Base-by-base conservation (phyloP, 1,284 basidiomycete species). In the Agroathelia rolfsii region DNA sequence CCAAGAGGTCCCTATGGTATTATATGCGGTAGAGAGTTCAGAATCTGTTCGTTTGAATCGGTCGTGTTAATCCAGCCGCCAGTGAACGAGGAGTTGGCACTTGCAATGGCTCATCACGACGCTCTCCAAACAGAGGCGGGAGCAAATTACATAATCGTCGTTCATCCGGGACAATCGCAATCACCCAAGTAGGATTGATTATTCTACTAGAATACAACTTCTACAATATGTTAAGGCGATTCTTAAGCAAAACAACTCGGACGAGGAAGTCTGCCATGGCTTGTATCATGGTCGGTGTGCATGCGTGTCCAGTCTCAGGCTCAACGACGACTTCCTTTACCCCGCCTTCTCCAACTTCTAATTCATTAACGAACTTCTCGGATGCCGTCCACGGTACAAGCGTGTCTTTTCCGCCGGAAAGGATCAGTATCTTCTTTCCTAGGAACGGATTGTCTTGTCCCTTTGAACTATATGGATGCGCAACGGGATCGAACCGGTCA, bases 401-500 rank as follows among this genome's bases (percentile, higher is more conserved):
- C 17, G 49, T 48, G 48, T 80, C 76, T 17, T 52, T 57, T 38
- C 52, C 69, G n/a, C 76, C 83, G 2, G 76, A 75, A 4, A 87
- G 52, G 0, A 79, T 69, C 5, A 86, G 59, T 11, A 88, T 67
- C 46, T 71, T 74, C 57, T 84, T 85, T 1, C 69, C 72, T 1
- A 62, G 39, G 51, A 82, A 87, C 1, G 74, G 73, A 45, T 81
- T 80, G 4, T 46, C 41, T 0, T 18, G 30, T 15, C 59, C 61
- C 5, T 40, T 39, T 9, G 55, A 51, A 9, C 49, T 44, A 43
- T 61, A 69, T 2, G 63, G 47, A 21, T 58, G 51, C 2, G 49
- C 48, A 2, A 50, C 61, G 1, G 73, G 69, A 41, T 75, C 69
- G 11, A 60, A 40, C 3, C 45, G 42, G 21, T 58, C 47, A 17